Percentiles rank a stretch among this genome's conserved stretches.
Evolutionary conservation across 495 filamentous ascomycete species (phyloP).

Genomic region (Halenospora varia): DNA sequence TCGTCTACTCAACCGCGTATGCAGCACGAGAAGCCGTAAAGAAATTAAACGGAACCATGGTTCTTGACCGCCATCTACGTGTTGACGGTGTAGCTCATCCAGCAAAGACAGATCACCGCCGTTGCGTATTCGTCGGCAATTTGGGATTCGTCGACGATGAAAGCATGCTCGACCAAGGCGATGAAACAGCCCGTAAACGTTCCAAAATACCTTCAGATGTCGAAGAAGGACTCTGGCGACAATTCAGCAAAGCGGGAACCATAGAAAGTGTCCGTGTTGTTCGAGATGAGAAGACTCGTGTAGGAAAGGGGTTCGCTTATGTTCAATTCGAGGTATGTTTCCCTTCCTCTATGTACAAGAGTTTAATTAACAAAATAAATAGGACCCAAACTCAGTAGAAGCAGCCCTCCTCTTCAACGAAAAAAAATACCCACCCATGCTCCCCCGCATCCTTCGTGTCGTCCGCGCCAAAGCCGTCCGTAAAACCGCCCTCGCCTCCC

Average conservation of each 20-base stretch:
- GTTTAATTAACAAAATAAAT: conserved; percentile 12
- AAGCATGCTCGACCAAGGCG: conserved; percentile 53
- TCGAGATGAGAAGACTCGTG: conserved; percentile 80
- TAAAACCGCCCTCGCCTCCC: conserved; percentile 50
- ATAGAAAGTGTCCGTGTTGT: conserved; percentile 95
- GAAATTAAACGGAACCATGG: conserved; percentile 74
- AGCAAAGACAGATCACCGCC: conserved; percentile 69
- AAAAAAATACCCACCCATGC: conserved; percentile 89
- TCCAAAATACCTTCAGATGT: conserved; percentile 73
- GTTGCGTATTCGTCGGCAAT: conserved; percentile 96
- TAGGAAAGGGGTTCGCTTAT: conserved; percentile 97
- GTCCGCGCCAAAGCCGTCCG: conserved; percentile 73
- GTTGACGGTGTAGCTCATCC: conserved; percentile 92
- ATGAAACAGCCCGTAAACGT: conserved; percentile 63
- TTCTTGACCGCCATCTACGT: conserved; percentile 84
- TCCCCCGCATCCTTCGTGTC: conserved; percentile 85
- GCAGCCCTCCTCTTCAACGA: conserved; percentile 78
- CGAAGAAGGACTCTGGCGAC: conserved; percentile 93
- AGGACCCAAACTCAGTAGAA: conserved; percentile 84
- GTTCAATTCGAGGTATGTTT: conserved; percentile 76
- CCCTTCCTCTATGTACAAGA: background rate
- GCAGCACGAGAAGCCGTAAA: conserved; percentile 73
- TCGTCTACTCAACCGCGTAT: conserved; percentile 68
- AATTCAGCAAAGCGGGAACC: conserved; percentile 72
- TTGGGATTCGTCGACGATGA: conserved; percentile 92